A percentile compares a stretch with the other conserved stretches of the same genome.
These are phyloP conservation scores for Tolypocladium ophioglossoides DNA, from an alignment of 2,329 filamentous ascomycete genomes.

Conservation along the genomic window DNA sequence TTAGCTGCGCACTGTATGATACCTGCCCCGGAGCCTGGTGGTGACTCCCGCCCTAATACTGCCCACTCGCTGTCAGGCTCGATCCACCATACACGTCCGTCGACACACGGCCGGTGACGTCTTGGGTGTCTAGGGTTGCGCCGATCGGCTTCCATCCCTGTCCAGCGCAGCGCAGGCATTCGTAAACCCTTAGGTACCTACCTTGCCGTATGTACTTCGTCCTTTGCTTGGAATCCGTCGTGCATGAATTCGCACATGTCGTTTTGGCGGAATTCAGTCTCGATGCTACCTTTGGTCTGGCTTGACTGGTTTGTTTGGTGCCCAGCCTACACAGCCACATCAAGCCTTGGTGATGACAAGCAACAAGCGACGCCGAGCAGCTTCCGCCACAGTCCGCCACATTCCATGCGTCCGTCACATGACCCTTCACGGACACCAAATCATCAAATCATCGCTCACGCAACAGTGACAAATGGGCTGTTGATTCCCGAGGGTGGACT, in stretches of 20 bases:
- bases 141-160: constrained; percentile 11
- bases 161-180: constrained; percentile 6
- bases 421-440: constrained; percentile 4
- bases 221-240: not conserved
- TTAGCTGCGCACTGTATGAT: not conserved
- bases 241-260: not conserved
- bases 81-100: not conserved
- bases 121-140: constrained; percentile 2
- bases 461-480: not conserved
- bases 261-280: not conserved
- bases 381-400: constrained; percentile 14
- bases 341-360: not conserved
- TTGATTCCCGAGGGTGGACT: not conserved
- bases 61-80: not conserved
- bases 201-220: not conserved
- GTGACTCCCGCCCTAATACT: not conserved
- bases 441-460: not conserved
- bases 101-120: constrained; percentile 2
- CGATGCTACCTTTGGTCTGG: not conserved
- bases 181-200: too few species aligned
- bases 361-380: not conserved
- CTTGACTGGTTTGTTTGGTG: not conserved
- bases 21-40: too few species aligned
- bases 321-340: constrained; percentile 13
- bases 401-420: constrained; percentile 13